These are phyloP conservation scores for Aspergillus haitiensis DNA, from an alignment of 495 filamentous ascomycete species.

Conservation along the genomic window DNA sequence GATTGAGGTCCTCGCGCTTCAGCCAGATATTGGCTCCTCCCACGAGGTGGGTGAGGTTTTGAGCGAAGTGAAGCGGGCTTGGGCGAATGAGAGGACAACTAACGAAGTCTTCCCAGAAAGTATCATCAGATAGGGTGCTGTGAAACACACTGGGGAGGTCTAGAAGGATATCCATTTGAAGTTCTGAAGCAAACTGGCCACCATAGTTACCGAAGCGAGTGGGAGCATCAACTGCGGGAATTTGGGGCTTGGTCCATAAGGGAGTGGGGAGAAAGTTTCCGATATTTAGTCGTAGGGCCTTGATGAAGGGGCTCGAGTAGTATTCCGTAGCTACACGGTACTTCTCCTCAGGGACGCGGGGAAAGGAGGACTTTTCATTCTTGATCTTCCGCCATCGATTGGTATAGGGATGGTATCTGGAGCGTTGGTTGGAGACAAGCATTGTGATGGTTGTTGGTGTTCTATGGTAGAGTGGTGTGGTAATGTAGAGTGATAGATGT, in stretches of 20 bases:
- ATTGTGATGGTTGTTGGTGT: not conserved
- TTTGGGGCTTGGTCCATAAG: conserved; percentile 6
- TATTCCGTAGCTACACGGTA: not conserved
- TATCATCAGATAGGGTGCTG: conserved; percentile 29
- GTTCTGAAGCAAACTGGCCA: conserved; percentile 37
- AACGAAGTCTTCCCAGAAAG: conserved; percentile 35
- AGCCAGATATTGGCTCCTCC: conserved; percentile 38
- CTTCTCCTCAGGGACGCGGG: conserved; percentile 8
- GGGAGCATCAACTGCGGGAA: conserved; percentile 8
- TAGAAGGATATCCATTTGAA: conserved; percentile 33
- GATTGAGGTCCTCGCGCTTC: conserved; percentile 35
- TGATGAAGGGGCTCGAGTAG: conserved; percentile 5
- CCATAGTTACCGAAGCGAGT: conserved; percentile 34
- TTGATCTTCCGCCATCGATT: conserved; percentile 9
- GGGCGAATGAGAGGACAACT: conserved; percentile 24
- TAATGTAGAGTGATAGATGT: not conserved
- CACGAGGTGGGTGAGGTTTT: conserved; percentile 27
- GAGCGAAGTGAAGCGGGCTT: conserved; percentile 31
- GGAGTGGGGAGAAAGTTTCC: conserved; percentile 3
- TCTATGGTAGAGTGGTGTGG: too few species aligned
- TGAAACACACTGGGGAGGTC: conserved; percentile 36
- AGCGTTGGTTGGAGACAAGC: conserved; percentile 17
- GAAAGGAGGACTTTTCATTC: conserved; percentile 3
- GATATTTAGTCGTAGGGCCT: conserved; percentile 1
- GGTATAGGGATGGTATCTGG: conserved; percentile 3